Base-by-base conservation (phyloP, 495 filamentous ascomycete species). In the Lasiosphaeria ovina region DNA sequence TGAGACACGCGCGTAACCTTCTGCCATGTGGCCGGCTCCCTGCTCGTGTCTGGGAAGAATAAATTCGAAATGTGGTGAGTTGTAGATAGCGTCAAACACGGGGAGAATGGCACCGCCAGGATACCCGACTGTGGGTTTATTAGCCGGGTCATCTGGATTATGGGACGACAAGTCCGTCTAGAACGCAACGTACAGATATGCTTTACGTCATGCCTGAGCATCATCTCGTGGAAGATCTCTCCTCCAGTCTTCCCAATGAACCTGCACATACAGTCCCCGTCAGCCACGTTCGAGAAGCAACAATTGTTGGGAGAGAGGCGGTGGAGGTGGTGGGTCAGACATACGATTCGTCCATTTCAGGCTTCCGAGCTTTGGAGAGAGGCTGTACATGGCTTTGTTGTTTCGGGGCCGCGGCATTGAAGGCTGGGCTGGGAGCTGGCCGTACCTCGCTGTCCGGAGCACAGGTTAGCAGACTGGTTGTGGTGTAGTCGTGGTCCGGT, bases 201-300 rank as follows among this genome's bases (percentile, higher is more conserved):
- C 79, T 97, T 93, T 35, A 98, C 95, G 62, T 79, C 85, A 62
- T 93, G 91, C 69, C 94, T 80, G 45, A 92, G 83, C 91, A 98
- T 96, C 94, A 98, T 98, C 76, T 98, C 93, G 69, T 98, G 92
- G 80, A 98, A 96, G 62, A 98, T 98, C 72, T 97, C 87, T 69
- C 94, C 94, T 73, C 95, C 95, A 53, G 83, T 96, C 80, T 91
- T 90, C 36, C 95, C 95, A 71, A 98, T 90, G 78, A 98, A 97
- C 55, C 90, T 90, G 62, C 66, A 68, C 24, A 24, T 24, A 24
- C 48, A 51, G 16, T 60, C 51, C n/a, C 38, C 61, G 68, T 72
- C 57, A 75, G 72, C 62, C 55, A 65, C 54, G 58, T 59, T 40
- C 61, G 51, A 50, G 49, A 51, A 51, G 54, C 24, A 24, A 24